A percentile compares a stretch with the other conserved stretches of the same genome.
These are phyloP conservation scores for Adansonia digitata DNA, from an alignment of 345 rosid genomes.

Conservation along the genomic window DNA sequence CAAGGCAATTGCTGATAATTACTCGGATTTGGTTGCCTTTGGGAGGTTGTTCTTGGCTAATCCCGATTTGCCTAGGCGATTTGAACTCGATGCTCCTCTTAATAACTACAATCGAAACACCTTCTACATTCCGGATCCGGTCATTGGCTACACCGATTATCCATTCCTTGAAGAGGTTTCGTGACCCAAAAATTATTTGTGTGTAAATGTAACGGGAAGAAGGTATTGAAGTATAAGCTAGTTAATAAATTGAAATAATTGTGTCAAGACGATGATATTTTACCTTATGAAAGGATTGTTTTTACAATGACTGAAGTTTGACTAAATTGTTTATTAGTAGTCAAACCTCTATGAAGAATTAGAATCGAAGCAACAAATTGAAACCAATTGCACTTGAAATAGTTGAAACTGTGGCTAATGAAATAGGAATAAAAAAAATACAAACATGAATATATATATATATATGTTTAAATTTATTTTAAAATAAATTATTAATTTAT, in stretches of 20 bases:
- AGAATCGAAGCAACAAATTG: background rate
- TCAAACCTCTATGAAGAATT: no score
- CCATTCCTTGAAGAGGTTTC: constrained; percentile 39
- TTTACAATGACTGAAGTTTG: no score
- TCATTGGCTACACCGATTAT: constrained; percentile 65
- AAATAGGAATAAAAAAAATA: no score
- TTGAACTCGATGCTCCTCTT: constrained; percentile 43
- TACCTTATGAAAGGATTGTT: background rate
- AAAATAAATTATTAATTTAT: no score
- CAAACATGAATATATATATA: no score
- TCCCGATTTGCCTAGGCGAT: constrained; percentile 66
- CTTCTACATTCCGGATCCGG: constrained; percentile 43
- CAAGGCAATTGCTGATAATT: constrained; percentile 29
- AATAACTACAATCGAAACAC: constrained; percentile 42
- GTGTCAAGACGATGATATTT: background rate
- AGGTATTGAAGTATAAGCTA: background rate
- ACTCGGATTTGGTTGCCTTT: constrained; percentile 51
- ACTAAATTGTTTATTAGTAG: background rate
- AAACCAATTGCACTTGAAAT: background rate
- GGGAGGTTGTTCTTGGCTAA: constrained; percentile 60
- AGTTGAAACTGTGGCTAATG: background rate
- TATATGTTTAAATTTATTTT: no score
- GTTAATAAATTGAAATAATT: no score
- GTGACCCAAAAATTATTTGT: background rate
- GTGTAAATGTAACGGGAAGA: background rate